Percentiles rank a stretch among this genome's conserved stretches.
These are phyloP conservation scores for Aspergillus tanneri DNA, from an alignment of 2,329 filamentous ascomycete genomes.

Conservation along the genomic window DNA sequence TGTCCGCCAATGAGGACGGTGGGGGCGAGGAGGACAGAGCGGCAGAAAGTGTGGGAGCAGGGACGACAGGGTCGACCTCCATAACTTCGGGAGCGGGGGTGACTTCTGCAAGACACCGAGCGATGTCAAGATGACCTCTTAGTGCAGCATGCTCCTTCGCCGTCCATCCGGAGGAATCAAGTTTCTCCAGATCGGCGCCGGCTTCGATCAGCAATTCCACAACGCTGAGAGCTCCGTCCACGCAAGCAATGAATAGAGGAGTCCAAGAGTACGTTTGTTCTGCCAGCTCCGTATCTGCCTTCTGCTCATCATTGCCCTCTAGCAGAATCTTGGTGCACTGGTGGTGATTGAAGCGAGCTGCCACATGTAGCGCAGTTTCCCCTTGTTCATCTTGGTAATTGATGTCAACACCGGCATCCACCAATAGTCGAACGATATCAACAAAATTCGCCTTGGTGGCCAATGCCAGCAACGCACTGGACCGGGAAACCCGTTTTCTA, in stretches of 20 bases:
- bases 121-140: slow-evolving; percentile 81
- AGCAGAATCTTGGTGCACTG: slow-evolving; percentile 77
- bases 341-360: slow-evolving; percentile 80
- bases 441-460: slow-evolving; percentile 86
- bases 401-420: slow-evolving; percentile 85
- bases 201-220: slow-evolving; percentile 75
- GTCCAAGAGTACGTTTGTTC: slow-evolving; percentile 93
- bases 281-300: slow-evolving; percentile 70
- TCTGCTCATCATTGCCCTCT: slow-evolving; percentile 67
- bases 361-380: slow-evolving; percentile 88
- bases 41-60: slow-evolving; percentile 34
- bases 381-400: slow-evolving; percentile 90
- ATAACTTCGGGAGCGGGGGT: slow-evolving; percentile 44
- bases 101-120: slow-evolving; percentile 63
- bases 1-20: slow-evolving; percentile 44
- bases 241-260: slow-evolving; percentile 86
- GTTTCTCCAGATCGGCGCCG: slow-evolving; percentile 70
- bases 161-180: slow-evolving; percentile 89
- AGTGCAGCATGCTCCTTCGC: slow-evolving; percentile 89
- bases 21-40: slow-evolving; percentile 36
- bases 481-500: slow-evolving; percentile 72
- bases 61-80: slow-evolving; percentile 33
- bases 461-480: slow-evolving; percentile 80
- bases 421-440: slow-evolving; percentile 79
- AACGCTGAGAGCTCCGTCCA: slow-evolving; percentile 77